Conservation (phyloP, 2,329 filamentous ascomycete genomes). For the Trichoderma breve region DNA sequence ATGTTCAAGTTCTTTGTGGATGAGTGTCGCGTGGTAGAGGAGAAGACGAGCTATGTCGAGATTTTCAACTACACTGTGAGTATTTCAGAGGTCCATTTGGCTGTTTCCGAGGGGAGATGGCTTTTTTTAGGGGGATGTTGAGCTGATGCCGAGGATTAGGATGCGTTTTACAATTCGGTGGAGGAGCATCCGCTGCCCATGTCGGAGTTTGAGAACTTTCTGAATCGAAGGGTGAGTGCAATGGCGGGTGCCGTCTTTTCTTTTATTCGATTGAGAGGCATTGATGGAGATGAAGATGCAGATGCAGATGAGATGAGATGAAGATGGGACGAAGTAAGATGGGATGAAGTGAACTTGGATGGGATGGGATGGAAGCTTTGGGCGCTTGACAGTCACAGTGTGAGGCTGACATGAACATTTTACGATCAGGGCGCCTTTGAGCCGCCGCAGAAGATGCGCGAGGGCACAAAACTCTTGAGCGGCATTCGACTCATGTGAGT, state of each 20-base stretch:
- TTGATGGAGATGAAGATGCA: not conserved
- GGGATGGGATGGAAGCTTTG: not conserved
- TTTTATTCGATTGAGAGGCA: not conserved
- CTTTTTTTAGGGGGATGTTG: not conserved
- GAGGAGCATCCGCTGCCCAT: slow-evolving; percentile 52
- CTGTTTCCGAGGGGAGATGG: not conserved
- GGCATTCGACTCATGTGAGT: slow-evolving; percentile 57
- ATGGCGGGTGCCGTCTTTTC: not conserved
- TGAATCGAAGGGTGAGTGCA: slow-evolving; percentile 46
- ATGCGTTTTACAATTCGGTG: slow-evolving; percentile 47
- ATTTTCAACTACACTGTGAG: slow-evolving; percentile 60
- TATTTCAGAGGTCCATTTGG: not conserved
- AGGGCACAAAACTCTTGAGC: slow-evolving; percentile 46
- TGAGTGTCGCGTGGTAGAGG: slow-evolving; percentile 48
- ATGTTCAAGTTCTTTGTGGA: slow-evolving; percentile 51
- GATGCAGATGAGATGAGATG: not conserved
- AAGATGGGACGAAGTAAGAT: not conserved
- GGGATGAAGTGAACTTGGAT: not conserved
- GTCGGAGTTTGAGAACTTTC: slow-evolving; percentile 59
- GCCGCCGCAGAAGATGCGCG: slow-evolving; percentile 41
- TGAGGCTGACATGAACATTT: not conserved
- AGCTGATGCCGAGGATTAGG: slow-evolving; percentile 34
- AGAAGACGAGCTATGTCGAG: slow-evolving; percentile 56
- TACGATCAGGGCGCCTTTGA: slow-evolving; percentile 51
- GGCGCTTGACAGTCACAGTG: not conserved